Evolutionary conservation across 75 land plant species (phyloP), one percentile per base, ranked within the genome.

Genomic region (Cunninghamia lanceolata): DNA sequence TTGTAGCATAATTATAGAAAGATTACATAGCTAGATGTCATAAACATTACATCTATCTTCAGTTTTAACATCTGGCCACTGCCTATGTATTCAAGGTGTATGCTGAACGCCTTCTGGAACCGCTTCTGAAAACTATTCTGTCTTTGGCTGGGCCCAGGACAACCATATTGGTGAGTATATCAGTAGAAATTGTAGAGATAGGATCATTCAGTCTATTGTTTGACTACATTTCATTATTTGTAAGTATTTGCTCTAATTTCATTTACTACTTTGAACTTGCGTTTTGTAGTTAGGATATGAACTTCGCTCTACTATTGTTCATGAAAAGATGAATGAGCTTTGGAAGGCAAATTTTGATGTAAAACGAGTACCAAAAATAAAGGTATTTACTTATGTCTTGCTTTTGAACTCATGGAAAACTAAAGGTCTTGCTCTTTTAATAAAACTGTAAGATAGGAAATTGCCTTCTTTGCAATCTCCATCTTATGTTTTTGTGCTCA

Each of bases 71-170:
- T 9, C 86, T 85, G 34, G 46, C 34, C 38, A 42, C 39, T 85
- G 46, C n/a, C 45, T 80, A 85, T 71, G 87, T 17, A 15, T 50
- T 88, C 38, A 39, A 98, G 99, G 97, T 98, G 82, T 98, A 98
- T 86, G 90, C 92, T 82, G 99, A 96, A 86, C 94, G 95, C 85
- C 94, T 95, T 38, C 86, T 98, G 91, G 94, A 95, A 42, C 98
- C 99, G 53, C 90, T 98, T 11, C 56, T 96, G 70, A 85, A 89
- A 86, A 96, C 99, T 40, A 90, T 98, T 71, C 53, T 90, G 84
- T 90, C 96, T 34, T 89, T 98, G 87, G 89, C 97, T 34, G 99
- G 99, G 39, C 99, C 99, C n/a, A 93, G 88, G 90, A 94, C 99
- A n/a, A 92, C 94, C 40, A 84, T 96, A 39, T 13, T 98, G 94